Conservation (phyloP, 1,139 yeast genomes). For the Suhomyces terraborum region DNA sequence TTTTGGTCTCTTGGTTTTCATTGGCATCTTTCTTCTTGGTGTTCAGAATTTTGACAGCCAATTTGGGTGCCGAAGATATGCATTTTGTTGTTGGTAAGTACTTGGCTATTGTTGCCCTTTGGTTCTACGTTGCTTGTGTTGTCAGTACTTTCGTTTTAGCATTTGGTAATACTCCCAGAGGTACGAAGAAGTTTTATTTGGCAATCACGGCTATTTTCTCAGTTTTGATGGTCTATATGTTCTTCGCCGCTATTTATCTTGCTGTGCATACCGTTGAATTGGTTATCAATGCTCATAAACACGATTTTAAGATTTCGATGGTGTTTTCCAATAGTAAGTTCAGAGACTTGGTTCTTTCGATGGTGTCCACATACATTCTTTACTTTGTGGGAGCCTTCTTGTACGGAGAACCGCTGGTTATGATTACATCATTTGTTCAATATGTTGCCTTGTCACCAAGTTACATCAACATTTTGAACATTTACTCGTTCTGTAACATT, state of each 20-base stretch:
- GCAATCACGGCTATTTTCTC: slow-evolving; percentile 27
- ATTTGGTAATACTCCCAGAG: slow-evolving; percentile 32
- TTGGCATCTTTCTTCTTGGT: slow-evolving; percentile 76
- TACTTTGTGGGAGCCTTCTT: slow-evolving; percentile 76
- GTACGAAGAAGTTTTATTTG: slow-evolving; percentile 27
- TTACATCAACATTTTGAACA: slow-evolving; percentile 75
- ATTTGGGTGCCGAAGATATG: slow-evolving; percentile 52
- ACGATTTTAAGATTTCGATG: slow-evolving; percentile 47
- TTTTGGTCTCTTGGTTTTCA: slow-evolving; percentile 78
- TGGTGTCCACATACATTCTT: slow-evolving; percentile 79
- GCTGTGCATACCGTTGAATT: slow-evolving; percentile 68
- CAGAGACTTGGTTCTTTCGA: slow-evolving; percentile 84
- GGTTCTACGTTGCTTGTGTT: slow-evolving; percentile 29
- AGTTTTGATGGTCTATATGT: slow-evolving; percentile 30
- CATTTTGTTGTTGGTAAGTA: slow-evolving; percentile 30
- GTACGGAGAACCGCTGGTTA: slow-evolving; percentile 78
- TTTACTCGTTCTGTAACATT: slow-evolving; percentile 81
- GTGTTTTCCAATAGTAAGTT: slow-evolving; percentile 65
- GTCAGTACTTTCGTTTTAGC: slow-evolving; percentile 31
- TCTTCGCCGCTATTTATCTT: slow-evolving; percentile 76
- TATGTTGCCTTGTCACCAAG: slow-evolving; percentile 73
- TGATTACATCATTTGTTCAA: slow-evolving; percentile 72
- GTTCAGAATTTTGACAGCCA: slow-evolving; percentile 62
- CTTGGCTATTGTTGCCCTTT: slow-evolving; percentile 26
- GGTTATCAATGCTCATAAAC: slow-evolving; percentile 39